phyloP scores from a whole-genome alignment of 306 rosid species.

The Pterocarpus macrocarpus region DNA sequence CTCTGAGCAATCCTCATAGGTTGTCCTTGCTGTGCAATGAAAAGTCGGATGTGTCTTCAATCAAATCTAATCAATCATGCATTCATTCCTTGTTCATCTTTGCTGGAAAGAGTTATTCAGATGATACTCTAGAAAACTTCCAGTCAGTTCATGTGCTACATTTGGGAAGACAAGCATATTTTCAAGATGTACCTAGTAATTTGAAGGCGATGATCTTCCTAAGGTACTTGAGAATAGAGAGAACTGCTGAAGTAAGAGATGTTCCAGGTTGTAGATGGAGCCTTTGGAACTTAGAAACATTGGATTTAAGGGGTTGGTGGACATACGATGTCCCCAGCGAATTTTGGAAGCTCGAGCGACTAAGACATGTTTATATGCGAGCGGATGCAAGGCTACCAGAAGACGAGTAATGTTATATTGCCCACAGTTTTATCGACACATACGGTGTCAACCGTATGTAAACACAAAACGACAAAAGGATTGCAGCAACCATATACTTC shows the following conservation, averaged over 20 bases:
- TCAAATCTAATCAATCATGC: not conserved
- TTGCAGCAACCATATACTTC: no score
- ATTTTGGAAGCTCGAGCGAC: constrained; percentile 5
- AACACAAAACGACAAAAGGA: no score
- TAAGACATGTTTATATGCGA: not conserved
- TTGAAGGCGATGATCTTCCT: not conserved
- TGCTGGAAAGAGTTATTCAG: not conserved
- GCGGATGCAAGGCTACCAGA: no score
- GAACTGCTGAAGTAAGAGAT: no score
- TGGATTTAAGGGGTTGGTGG: not conserved
- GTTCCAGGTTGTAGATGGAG: not conserved
- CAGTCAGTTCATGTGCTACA: not conserved
- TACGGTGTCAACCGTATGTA: no score
- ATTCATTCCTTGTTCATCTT: not conserved
- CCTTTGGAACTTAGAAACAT: constrained; percentile 11
- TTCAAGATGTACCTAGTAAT: not conserved
- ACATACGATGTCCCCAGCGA: no score
- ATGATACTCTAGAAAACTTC: not conserved
- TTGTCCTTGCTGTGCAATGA: not conserved
- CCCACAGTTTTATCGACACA: no score
- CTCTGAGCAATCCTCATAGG: not conserved
- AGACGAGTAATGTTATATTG: no score
- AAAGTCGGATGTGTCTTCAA: not conserved
- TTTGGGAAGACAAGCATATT: not conserved
- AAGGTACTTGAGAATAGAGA: constrained; percentile 7